Evolutionary conservation across 2,329 filamentous ascomycete species (phyloP), one percentile per base, ranked within the genome.

Genomic region (Monosporascus ibericus): DNA sequence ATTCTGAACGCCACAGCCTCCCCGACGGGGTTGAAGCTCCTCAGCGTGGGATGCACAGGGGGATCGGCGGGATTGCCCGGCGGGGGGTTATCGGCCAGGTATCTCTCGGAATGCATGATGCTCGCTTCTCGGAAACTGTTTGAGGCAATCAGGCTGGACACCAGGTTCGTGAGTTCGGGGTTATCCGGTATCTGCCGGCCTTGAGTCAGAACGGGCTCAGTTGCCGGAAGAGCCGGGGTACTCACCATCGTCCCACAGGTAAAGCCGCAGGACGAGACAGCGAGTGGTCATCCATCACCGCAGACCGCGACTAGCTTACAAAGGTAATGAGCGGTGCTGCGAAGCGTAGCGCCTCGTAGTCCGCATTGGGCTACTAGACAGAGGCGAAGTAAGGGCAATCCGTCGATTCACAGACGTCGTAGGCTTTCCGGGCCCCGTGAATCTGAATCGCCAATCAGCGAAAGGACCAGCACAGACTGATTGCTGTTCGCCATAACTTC

Each of bases 11-110:
- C 51, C 1, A 52, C 49, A 6, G 48, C 40, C 39, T 59, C 50
- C 0, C 39, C 55, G 15, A 55, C 51, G 3, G 53, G 40, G n/a
- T 52, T 49, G 48, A 59, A 53, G 18, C 53, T 59, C 18, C 20
- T 39, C 17, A 59, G 48, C 9, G 53, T 48, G 5, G 42, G 22
- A 27, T 6, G 14, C n/a, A 8, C 49, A 27, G 55, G 48, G 11
- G 49, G n/a, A n/a, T 49, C 18, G 24, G 48, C 49, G 24, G 52
- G 39, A 24, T 37, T 36, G 17, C 39, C 47, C n/a, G 36, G 38
- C 1, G 42, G 49, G 5, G 36, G 36, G 17, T 30, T 25, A 25
- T 56, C 53, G 18, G 49, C 49, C 6, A 58, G 54, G 38, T 48
- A 48, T 15, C 36, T 44, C 20, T 47, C 30, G 17, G 56, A 47